Evolutionary conservation across 768 basidiomycete species (phyloP), one percentile per base, ranked within the genome.

Genomic region (Galerina marginata): DNA sequence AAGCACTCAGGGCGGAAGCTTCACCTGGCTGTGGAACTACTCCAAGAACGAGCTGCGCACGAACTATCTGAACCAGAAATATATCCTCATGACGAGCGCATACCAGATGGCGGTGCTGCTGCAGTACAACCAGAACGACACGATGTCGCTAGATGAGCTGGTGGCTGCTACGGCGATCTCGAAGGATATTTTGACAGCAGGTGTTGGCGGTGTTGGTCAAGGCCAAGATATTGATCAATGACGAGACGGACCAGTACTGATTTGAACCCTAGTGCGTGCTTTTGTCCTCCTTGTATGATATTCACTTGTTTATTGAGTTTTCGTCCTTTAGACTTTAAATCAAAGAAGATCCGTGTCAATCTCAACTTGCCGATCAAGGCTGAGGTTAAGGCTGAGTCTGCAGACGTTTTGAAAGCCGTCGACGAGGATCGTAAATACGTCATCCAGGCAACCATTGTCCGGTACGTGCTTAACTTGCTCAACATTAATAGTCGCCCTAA

Each of bases 21-120:
- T 98, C 33, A 96, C 94, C 0, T 99, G 97, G 96, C 77, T 99
- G 7, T 99, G 97, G 97, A 96, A 98, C 72, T 93, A 96, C 73
- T 95, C 92, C 48, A 96, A 97, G 82, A 96, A 96, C 77, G 97
- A 99, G 71, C 84, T 99, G 44, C 88, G 94, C 60, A 96, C 96
- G 61, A 96, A 92, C 73, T 95, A 97, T 76, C 82, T 93, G 55
- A 91, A 90, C 71, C 93, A 95, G 74, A 98, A 96, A 79, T 99
- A 98, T 79, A 95, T 97, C 66, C 78, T 99, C 71, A 94, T 96
- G 90, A 95, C 94, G 59, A 96, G 93, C 70, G 88, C 95, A 39
- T 99, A 94, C 75, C 97, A 99, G 78, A 95, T 95, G 88, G 92
- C 93, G n/a, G 92, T 99, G 51, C 79, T 99, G 40, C 72, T 95